Percentiles rank a stretch among this genome's conserved stretches.
These are phyloP conservation scores for Peltaster fructicola DNA, from an alignment of 2,329 filamentous ascomycete genomes.

Conservation along the genomic window DNA sequence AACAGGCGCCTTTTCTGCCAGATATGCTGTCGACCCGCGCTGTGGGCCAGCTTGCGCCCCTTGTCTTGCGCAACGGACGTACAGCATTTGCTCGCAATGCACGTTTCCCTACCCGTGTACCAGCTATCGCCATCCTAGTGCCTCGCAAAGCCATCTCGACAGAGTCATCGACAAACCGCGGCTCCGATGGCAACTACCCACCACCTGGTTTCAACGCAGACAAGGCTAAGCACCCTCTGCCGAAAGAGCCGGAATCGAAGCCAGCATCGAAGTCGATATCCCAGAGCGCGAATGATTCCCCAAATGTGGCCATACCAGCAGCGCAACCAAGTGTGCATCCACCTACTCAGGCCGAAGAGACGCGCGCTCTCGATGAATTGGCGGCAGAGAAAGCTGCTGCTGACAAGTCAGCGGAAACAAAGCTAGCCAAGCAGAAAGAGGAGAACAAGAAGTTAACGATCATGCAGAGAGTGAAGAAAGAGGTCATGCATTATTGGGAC, in stretches of 20 bases:
- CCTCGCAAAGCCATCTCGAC: conserved; percentile 36
- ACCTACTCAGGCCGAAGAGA: conserved; percentile 30
- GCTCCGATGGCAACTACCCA: conserved; percentile 35
- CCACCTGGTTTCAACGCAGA: conserved; percentile 86
- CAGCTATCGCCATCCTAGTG: conserved; percentile 40
- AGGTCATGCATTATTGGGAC: conserved; percentile 91
- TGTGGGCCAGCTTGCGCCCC: conserved; percentile 27
- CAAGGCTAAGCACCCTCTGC: conserved; percentile 68
- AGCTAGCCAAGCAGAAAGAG: conserved; percentile 42
- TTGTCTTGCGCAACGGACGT: conserved; percentile 28
- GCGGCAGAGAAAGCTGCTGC: conserved; percentile 39
- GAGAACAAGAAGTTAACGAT: conserved; percentile 75
- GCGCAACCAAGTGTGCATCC: conserved; percentile 25
- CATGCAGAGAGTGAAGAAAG: conserved; percentile 87
- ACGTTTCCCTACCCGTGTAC: conserved; percentile 32
- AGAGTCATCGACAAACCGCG: conserved; percentile 35
- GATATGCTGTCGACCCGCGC: conserved; percentile 30
- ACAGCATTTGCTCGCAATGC: conserved; percentile 23
- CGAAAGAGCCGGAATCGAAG: conserved; percentile 34
- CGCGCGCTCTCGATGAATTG: conserved; percentile 41
- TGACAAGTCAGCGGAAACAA: conserved; percentile 34
- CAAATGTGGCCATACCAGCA: conserved; percentile 18
- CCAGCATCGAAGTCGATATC: conserved; percentile 9
- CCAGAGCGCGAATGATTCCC: conserved; percentile 8
- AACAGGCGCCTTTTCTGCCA: no score